Base-by-base conservation (phyloP, 2,329 filamentous ascomycete genomes). In the Sordariomycetes sp. region DNA sequence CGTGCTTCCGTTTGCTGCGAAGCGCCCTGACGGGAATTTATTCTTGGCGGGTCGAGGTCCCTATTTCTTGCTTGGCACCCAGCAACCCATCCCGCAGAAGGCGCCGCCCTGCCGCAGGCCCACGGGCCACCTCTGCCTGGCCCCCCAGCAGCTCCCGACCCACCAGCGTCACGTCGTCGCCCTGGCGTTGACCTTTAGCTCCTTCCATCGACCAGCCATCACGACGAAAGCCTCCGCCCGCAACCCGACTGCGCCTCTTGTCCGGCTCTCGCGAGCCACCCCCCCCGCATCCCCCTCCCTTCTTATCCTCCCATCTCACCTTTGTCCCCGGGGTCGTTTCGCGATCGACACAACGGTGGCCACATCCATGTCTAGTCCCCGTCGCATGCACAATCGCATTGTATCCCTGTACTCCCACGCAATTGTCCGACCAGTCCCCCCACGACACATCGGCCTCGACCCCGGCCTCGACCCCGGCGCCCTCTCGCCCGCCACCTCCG, bases 251-350 rank as follows among this genome's bases (percentile, higher is more conserved):
- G 39, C 39, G 39, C 39, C 15, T 45, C 39, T 45, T 17, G 39
- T n/a, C 17, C 39, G 39, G 39, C 10, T 45, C 39, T 17, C 7
- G 39, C 39, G 39, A 45, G 39, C 39, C 39, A 45, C n/a, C 39
- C 13, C 13, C 10, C 58, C 58, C 34, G 56, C 58, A 12, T 20
- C 36, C 52, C 32, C 34, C 42, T 58, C 54, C 59, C 58, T 62
- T 59, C 58, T 28, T 56, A 48, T 57, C 58, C 20, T 20, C 36
- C 52, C 32, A 52, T 53, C 59, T 53, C 59, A 53, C 42, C 34
- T 50, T 58, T 53, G 60, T 57, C 53, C n/a, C 56, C n/a, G 35
- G 25, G 54, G 60, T 58, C 52, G n/a, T 17, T 45, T 24, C 20
- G 45, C 20, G 45, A 24, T 12, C 8, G 45, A 22, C n/a, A 13